phyloP scores from a whole-genome alignment of 1,139 yeast species.

The Starmera stellimalicola region DNA sequence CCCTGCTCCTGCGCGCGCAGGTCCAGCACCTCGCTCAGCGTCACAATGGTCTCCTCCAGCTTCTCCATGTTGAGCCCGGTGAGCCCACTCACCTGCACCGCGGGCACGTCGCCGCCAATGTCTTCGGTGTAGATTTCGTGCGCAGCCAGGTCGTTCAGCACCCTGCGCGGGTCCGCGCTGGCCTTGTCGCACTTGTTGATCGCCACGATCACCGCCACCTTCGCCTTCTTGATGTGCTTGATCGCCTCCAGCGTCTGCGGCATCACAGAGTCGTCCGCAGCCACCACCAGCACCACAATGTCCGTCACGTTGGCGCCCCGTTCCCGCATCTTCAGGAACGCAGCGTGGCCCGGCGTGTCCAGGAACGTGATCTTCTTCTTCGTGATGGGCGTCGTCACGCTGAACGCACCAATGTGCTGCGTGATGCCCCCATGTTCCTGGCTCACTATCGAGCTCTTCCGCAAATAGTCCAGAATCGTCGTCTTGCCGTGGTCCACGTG shows the following conservation, averaged over 20 bases:
- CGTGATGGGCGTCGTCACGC: constrained; percentile 67
- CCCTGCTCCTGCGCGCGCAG: constrained; percentile 45
- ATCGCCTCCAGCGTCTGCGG: constrained; percentile 97
- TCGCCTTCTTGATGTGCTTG: constrained; percentile 66
- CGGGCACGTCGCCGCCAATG: constrained; percentile 93
- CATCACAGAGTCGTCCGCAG: constrained; percentile 96
- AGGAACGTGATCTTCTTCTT: constrained; percentile 75
- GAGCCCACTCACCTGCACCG: constrained; percentile 79
- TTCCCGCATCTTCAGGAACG: constrained; percentile 91
- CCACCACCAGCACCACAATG: constrained; percentile 87
- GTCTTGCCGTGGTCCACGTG: constrained; percentile 99
- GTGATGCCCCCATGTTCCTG: constrained; percentile 96
- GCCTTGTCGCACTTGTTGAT: constrained; percentile 86
- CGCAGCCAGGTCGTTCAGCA: constrained; percentile 65
- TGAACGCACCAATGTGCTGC: constrained; percentile 96
- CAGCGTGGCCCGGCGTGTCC: constrained; percentile 99
- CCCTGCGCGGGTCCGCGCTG: constrained; percentile 58
- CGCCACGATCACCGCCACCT: constrained; percentile 59
- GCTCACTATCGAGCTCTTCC: constrained; percentile 76
- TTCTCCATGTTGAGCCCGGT: constrained; percentile 82
- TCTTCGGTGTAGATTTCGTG: constrained; percentile 83
- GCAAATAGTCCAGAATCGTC: constrained; percentile 75
- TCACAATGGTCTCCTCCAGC: constrained; percentile 79
- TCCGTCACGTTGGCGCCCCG: constrained; percentile 95
- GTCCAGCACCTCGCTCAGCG: constrained; percentile 78